Evolutionary conservation across 257 asterid species (phyloP), one percentile per base, ranked within the genome.

Genomic region (Verbascum thapsus): DNA sequence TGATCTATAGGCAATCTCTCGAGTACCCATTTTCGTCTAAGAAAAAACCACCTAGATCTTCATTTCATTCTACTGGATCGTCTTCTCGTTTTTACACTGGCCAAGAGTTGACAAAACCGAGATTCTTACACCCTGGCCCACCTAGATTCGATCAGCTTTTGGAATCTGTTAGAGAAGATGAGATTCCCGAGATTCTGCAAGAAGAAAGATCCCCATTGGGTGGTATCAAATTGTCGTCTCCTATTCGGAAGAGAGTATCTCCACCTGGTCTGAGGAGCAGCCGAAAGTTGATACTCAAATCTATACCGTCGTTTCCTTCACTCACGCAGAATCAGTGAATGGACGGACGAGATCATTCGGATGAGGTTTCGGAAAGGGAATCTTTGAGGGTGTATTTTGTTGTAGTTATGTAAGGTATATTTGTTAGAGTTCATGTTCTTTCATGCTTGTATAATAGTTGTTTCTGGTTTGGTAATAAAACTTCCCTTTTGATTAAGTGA

Each of bases 231-330:
- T 52, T 79, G 10, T 73, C 83, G 15, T 94, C 99, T 26, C 97
- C 99, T 16, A 94, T 81, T 66, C 53, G 82, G 72, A 91, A 91
- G 79, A 76, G 98, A 65, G 91, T 91, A 18, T 83, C 95, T 13
- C 85, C 91, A 3, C 88, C 86, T 0, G 67, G 83, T 37, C 47
- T 83, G 17, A 69, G 81, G 61, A 81, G 88, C 76, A 79, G 85
- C 76, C 74, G 91, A 37, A 86, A 81, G 80, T 72, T 86, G 84
- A 80, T 83, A 39, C 91, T 86, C 16, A 79, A 82, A 19, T 86
- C 91, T n/a, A 86, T 83, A 53, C 87, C 88, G 4, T 75, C 95
- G 15, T 86, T 83, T 57, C 91, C 95, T 17, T 80, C 86, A 15
- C 95, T 86, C 74, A 64, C 85, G 13, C 73, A 64, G 7, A 77